Conservation (phyloP, 345 rosid genomes). For the Orychophragmus violaceus region DNA sequence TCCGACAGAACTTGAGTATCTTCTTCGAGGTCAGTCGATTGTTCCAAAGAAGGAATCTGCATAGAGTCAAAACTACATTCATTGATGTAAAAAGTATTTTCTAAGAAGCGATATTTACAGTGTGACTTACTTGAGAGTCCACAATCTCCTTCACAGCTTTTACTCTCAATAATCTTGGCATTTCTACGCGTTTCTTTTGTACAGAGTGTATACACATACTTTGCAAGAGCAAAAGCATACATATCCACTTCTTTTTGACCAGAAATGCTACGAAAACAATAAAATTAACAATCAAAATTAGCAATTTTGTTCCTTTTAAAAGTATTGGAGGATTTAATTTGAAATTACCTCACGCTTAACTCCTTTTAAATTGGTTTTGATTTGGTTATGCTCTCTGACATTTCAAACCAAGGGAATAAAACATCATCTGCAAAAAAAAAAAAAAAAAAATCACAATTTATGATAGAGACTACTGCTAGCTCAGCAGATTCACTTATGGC, state of each 20-base stretch:
- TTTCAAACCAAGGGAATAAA: slow-evolving; percentile 50
- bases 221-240: no score
- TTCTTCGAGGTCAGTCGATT: slow-evolving; percentile 57
- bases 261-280: no score
- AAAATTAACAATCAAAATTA: no score
- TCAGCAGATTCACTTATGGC: not conserved
- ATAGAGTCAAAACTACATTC: slow-evolving; percentile 5
- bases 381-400: slow-evolving; percentile 52
- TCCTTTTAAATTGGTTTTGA: no score
- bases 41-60: slow-evolving; percentile 72
- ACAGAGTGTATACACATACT: no score
- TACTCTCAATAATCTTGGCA: slow-evolving; percentile 36
- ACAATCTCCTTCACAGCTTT: no score
- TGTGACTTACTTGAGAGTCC: slow-evolving; percentile 83
- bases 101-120: not conserved
- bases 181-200: no score
- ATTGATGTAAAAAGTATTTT: not conserved
- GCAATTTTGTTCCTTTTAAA: no score
- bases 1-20: slow-evolving; percentile 58
- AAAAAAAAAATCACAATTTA: not conserved
- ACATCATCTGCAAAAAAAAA: slow-evolving; percentile 45
- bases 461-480: not conserved
- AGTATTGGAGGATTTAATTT: no score
- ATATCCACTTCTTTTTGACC: no score
- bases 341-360: no score